Evolutionary conservation across 108 stramenopile species (phyloP), one percentile per base, ranked within the genome.

Genomic region (Cyclostephanos invisitatus): DNA sequence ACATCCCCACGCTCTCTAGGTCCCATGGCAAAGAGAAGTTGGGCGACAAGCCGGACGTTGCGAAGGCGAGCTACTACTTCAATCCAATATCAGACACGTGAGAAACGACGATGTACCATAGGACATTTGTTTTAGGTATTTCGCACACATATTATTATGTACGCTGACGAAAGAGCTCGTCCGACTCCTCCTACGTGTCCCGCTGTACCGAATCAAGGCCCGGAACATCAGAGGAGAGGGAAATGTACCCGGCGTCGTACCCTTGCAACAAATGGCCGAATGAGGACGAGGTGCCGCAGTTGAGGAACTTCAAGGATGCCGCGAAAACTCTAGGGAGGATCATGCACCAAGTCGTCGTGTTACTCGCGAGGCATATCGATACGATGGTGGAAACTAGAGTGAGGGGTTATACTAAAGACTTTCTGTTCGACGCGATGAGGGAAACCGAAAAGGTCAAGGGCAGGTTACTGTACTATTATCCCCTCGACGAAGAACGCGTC

Each of bases 1-100:
- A 32, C 22, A 9, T 24, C 29, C 9, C 0, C 25, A 8, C 56
- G 15, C 25, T n/a, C n/a, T n/a, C n/a, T 29, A 58, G 56, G 56
- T 84, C 82, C 22, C 89, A 87, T 62, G 96, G 96, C 11, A 97
- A 95, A 69, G 96, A 97, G 75, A 95, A 90, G 66, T 82, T 97
- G 29, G 88, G 87, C 10, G 89, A 92, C 62, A 68, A 82, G 70
- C 96, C 95, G 4, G 96, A 97, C 64, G 77, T 78, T 48, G 84
- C 89, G 68, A 97, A 97, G 76, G 96, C 82, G 12, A 86, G 86
- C 17, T 97, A 91, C 62, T 97, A 92, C 60, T 96, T 90, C 85
- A 91, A 91, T 75, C 56, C 56, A 27, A 24, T 58, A 11, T 32
- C 56, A 24, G 56, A 58, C 56, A 28, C 7, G 56, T 58, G 56